phyloP scores from a whole-genome alignment of 108 stramenopile species.

The Nannochloropsis granulata region DNA sequence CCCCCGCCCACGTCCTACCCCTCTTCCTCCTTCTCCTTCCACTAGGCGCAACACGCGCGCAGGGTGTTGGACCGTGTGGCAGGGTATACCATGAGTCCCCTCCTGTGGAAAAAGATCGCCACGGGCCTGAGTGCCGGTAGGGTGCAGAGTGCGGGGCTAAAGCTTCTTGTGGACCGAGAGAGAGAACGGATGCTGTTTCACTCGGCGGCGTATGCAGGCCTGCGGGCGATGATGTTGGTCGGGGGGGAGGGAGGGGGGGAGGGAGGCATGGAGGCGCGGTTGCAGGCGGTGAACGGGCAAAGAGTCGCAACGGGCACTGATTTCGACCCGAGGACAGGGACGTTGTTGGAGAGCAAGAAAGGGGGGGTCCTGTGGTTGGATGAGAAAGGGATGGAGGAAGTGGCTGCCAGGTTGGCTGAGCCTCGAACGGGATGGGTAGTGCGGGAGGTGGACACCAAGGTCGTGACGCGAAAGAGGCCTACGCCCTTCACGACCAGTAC shows the following conservation, averaged over 20 bases:
- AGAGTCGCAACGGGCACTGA: slow-evolving; percentile 41
- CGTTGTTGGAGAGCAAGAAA: slow-evolving; percentile 4
- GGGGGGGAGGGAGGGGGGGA: not conserved
- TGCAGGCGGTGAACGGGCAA: slow-evolving; percentile 40
- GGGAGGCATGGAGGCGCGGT: slow-evolving; percentile 27
- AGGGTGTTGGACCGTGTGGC: slow-evolving; percentile 50
- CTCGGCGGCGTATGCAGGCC: slow-evolving; percentile 44
- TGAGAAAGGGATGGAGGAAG: not conserved
- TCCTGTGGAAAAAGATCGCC: slow-evolving; percentile 58
- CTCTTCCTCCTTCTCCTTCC: no score
- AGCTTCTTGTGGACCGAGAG: slow-evolving; percentile 46
- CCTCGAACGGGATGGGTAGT: not conserved
- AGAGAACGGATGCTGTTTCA: slow-evolving; percentile 48
- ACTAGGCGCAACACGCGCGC: slow-evolving; percentile 55
- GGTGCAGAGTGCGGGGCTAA: slow-evolving; percentile 3
- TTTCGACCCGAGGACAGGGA: slow-evolving; percentile 40
- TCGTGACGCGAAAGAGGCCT: slow-evolving; percentile 37
- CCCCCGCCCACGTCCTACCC: no score
- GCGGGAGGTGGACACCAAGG: slow-evolving; percentile 1
- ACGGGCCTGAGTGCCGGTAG: slow-evolving; percentile 56
- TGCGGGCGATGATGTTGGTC: slow-evolving; percentile 30
- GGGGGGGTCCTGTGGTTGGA: slow-evolving; percentile 14
- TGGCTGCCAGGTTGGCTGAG: not conserved
- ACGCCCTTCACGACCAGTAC: slow-evolving; percentile 58
- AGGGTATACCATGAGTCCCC: slow-evolving; percentile 55